A percentile compares a stretch with the other conserved stretches of the same genome.
Conservation (phyloP, 257 asterid species). For the Solanum commersonii region DNA sequence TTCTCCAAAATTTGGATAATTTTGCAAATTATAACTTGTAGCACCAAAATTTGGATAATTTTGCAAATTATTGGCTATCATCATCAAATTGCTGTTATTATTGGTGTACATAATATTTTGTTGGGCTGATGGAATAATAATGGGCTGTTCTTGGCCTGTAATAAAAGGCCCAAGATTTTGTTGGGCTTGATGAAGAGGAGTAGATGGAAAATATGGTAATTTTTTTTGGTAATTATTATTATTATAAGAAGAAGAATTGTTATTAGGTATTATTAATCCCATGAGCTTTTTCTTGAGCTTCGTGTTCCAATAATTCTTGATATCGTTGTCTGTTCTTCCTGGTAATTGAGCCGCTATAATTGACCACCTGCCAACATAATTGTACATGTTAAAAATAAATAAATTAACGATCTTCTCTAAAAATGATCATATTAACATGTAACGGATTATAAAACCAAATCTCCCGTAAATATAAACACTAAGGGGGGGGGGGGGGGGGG, state of each 20-base stretch:
- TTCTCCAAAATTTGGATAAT: conserved; percentile 3
- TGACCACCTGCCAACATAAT: conserved; percentile 47
- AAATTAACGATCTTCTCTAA: background rate
- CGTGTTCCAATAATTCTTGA: conserved; percentile 87
- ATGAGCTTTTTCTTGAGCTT: conserved; percentile 79
- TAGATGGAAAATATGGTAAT: conserved; percentile 16
- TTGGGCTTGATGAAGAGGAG: conserved; percentile 10
- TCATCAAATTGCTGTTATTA: conserved; percentile 2
- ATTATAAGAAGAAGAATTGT: background rate
- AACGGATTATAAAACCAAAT: background rate
- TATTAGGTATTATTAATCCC: conserved; percentile 13
- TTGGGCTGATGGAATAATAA: conserved; percentile 22
- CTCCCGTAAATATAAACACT: background rate
- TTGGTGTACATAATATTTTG: conserved; percentile 10
- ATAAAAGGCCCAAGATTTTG: background rate
- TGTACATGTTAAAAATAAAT: background rate
- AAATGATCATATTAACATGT: background rate
- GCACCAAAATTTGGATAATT: conserved; percentile 8
- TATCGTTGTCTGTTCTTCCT: conserved; percentile 79
- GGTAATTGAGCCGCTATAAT: conserved; percentile 72
- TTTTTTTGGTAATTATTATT: conserved; percentile 5
- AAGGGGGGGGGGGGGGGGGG: accelerated
- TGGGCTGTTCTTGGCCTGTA: conserved; percentile 4
- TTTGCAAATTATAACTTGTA: background rate
- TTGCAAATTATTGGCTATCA: background rate